Evolutionary conservation across 176 grass and related monocot genomes (phyloP), one percentile per base, ranked within the genome.

Genomic region (Echinochloa phyllopogon): DNA sequence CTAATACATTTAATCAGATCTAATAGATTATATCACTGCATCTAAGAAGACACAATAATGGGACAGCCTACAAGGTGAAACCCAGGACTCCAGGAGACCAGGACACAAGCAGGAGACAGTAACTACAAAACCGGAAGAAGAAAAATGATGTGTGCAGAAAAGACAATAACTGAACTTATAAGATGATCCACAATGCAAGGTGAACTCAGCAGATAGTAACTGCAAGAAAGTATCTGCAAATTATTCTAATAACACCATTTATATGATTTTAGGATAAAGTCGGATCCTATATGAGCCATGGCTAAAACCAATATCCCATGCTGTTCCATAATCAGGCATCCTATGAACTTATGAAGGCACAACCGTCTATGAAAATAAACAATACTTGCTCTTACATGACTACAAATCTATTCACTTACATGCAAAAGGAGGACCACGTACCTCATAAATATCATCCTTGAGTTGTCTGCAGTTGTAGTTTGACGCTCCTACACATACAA

Each of bases 361-460:
- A 18, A 64, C 47, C 2, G 1, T 24, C 44, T 56, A 3, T 72
- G 6, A 47, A 78, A 37, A 73, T 3, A 65, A 83, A 65, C 8
- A 47, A 3, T 6, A 69, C 20, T 58, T 38, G 17, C 11, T 56
- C 24, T 78, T 48, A 4, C 43, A 15, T 57, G 49, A 47, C 29
- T 37, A 18, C 0, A 62, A 75, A 44, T 27, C 17, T 29, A 27
- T 61, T 41, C 17, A 59, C 38, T 43, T 17, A 3, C 13, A 61
- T 16, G 52, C 0, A 53, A 79, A 74, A 74, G 40, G 8, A 74
- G 8, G 15, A 17, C 69, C 25, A 18, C n/a, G 83, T 85, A 99
- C 97, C 90, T 99, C 97, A 73, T 96, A 99, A 42, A 99, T 92
- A 73, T 99, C 97, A 94, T 99, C 97, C 86, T 96, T 96, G 4